These are phyloP conservation scores for Nemania bipapillata DNA, from an alignment of 2,329 filamentous ascomycete genomes.

Conservation along the genomic window DNA sequence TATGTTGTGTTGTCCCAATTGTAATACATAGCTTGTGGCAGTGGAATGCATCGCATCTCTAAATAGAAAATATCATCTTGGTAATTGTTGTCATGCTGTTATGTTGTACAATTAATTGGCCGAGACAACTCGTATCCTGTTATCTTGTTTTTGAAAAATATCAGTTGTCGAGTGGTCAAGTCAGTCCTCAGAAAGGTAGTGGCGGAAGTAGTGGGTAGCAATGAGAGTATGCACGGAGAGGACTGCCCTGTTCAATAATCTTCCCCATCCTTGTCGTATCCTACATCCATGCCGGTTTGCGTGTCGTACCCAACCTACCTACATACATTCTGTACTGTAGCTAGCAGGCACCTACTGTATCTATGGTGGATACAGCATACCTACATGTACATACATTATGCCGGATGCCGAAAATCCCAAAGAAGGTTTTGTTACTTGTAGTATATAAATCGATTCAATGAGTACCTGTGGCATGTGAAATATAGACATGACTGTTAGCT, in stretches of 20 bases:
- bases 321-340: too few species aligned
- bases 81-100: background rate
- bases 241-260: background rate
- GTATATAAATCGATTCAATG: background rate
- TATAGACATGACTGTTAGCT: background rate
- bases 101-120: background rate
- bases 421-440: background rate
- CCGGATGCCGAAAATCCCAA: slow-evolving; percentile 1
- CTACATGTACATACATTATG: background rate
- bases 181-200: background rate
- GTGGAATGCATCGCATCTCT: background rate
- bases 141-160: background rate
- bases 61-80: background rate
- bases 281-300: background rate
- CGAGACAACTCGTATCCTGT: background rate
- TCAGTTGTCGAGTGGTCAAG: background rate
- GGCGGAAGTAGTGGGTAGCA: background rate
- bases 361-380: background rate
- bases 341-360: too few species aligned
- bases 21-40: too few species aligned
- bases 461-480: background rate
- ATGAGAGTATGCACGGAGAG: background rate
- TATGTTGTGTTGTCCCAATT: background rate
- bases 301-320: too few species aligned
- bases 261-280: background rate